Conservation (phyloP, 2,329 filamentous ascomycete genomes). For the Dryadomyces quercivorus region DNA sequence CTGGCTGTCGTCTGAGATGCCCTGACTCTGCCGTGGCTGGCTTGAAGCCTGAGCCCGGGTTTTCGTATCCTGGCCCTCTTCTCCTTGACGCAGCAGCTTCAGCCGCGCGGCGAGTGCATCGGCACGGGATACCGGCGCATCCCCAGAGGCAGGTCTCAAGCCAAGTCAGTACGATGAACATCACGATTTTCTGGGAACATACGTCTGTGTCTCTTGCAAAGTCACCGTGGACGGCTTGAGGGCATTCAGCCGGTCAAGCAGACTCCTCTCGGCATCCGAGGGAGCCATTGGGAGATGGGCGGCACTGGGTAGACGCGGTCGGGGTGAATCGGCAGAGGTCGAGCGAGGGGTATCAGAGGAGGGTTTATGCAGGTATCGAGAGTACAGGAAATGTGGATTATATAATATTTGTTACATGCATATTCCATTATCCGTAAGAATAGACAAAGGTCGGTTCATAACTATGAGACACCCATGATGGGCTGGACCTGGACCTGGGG, state of each 20-base stretch:
- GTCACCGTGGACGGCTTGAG: conserved; percentile 24
- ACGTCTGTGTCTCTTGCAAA: neutral
- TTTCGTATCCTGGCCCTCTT: neutral
- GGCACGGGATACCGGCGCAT: conserved; percentile 28
- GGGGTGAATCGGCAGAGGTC: no score
- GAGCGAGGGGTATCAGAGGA: no score
- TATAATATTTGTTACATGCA: no score
- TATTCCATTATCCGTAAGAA: no score
- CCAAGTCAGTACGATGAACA: neutral
- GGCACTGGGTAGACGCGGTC: no score
- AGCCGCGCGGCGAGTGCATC: conserved; percentile 40
- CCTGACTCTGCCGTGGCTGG: neutral
- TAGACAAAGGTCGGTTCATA: no score
- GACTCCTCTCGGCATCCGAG: conserved; percentile 25
- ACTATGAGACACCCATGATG: no score
- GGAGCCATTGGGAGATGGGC: conserved; percentile 3
- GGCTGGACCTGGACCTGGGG: no score
- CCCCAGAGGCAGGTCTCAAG: neutral
- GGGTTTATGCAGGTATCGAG: no score
- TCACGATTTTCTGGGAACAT: neutral
- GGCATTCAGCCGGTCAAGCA: conserved; percentile 43
- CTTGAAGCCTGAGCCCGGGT: neutral
- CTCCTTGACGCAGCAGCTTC: conserved; percentile 33
- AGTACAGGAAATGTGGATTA: no score
- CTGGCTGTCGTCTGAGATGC: neutral